Evolutionary conservation across 1,139 yeast species (phyloP).

Genomic region (Geotrichum candidum): DNA sequence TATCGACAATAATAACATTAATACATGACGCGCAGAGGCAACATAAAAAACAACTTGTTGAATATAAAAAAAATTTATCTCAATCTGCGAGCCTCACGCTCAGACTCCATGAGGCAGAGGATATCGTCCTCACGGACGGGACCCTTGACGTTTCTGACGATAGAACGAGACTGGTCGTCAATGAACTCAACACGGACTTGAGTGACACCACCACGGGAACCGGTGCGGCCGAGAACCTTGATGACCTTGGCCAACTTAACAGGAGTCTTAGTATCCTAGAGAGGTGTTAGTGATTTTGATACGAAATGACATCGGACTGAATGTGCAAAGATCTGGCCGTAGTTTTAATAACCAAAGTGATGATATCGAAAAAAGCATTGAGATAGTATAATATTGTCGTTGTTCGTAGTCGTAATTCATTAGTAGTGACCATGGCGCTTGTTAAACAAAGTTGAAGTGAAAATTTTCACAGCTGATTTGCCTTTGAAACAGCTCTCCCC

Average conservation of each 20-base stretch:
- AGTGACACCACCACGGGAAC: constrained; percentile 99
- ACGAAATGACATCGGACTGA: not conserved
- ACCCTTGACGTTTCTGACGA: constrained; percentile 99
- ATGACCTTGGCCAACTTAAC: constrained; percentile 99
- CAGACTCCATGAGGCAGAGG: constrained; percentile 98
- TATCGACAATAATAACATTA: not conserved
- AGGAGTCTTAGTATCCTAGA: constrained; percentile 50
- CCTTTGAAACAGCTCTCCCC: not conserved
- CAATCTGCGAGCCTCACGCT: constrained; percentile 91
- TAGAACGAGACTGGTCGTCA: constrained; percentile 96
- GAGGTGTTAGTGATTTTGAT: constrained; percentile 5
- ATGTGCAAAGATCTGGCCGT: not conserved
- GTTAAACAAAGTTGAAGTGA: not conserved
- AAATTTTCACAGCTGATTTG: not conserved
- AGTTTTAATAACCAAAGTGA: not conserved
- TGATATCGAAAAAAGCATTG: not conserved
- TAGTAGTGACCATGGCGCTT: not conserved
- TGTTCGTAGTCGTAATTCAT: too few species aligned
- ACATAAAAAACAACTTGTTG: constrained; percentile 6
- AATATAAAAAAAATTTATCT: constrained; percentile 31
- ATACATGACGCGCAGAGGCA: not conserved
- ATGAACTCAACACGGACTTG: constrained; percentile 99
- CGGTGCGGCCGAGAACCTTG: constrained; percentile 99
- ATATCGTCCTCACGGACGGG: constrained; percentile 99
- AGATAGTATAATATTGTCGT: too few species aligned